These are phyloP conservation scores for Lecanicillium sp. DNA, from an alignment of 2,329 filamentous ascomycete species.

Conservation along the genomic window DNA sequence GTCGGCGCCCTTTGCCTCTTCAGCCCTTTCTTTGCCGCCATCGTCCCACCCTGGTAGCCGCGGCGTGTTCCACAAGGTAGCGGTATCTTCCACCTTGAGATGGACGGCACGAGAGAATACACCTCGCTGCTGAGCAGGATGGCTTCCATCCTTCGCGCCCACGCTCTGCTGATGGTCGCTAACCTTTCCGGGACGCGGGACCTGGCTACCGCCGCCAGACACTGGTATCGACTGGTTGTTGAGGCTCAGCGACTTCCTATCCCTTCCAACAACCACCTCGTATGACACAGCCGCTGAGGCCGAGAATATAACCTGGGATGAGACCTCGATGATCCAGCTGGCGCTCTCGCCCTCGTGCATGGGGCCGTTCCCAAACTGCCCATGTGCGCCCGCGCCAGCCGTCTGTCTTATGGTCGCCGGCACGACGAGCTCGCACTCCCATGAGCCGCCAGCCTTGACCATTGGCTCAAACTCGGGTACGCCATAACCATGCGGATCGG, in stretches of 20 bases:
- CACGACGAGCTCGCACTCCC: slow-evolving; percentile 72
- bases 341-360: slow-evolving; percentile 48
- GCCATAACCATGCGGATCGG: slow-evolving; percentile 61
- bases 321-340: slow-evolving; percentile 85
- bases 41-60: slow-evolving; percentile 61
- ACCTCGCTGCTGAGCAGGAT: slow-evolving; percentile 60
- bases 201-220: slow-evolving; percentile 34
- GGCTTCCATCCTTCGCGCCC: slow-evolving; percentile 47
- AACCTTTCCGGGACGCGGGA: slow-evolving; percentile 62
- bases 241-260: slow-evolving; percentile 72
- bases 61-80: slow-evolving; percentile 88
- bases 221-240: slow-evolving; percentile 42
- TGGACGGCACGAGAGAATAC: slow-evolving; percentile 77
- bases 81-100: slow-evolving; percentile 79
- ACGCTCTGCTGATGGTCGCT: slow-evolving; percentile 66
- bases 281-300: slow-evolving; percentile 79
- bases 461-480: slow-evolving; percentile 91
- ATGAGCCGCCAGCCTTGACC: slow-evolving; percentile 86
- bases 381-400: slow-evolving; percentile 40
- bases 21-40: slow-evolving; percentile 22
- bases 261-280: slow-evolving; percentile 77
- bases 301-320: slow-evolving; percentile 92
- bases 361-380: slow-evolving; percentile 36
- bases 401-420: slow-evolving; percentile 68
- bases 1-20: slow-evolving; percentile 17